phyloP scores from a whole-genome alignment of 75 land plant genomes.

The Isoetes taiwanensis region DNA sequence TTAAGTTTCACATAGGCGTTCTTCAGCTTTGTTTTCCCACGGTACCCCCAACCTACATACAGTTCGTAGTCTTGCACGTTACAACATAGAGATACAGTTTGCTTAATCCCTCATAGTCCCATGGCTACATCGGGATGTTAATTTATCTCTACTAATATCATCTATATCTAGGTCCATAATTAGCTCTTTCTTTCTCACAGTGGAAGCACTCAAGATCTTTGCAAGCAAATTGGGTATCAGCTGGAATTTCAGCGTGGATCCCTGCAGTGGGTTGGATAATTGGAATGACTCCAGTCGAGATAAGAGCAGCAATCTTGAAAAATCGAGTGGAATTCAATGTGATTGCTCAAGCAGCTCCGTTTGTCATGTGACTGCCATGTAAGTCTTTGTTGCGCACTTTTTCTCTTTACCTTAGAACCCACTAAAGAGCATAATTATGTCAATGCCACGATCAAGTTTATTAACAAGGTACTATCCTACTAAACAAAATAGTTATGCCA shows the following conservation, averaged over 20 bases:
- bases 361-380: background rate
- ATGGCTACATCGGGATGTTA: no score
- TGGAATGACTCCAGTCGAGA: background rate
- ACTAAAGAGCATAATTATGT: no score
- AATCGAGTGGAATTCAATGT: background rate
- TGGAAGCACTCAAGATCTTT: background rate
- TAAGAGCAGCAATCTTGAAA: background rate
- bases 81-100: no score
- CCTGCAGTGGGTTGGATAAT: background rate
- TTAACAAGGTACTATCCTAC: no score
- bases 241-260: constrained; percentile 6
- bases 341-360: background rate
- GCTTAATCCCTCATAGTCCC: no score
- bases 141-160: no score
- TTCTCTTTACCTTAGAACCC: background rate
- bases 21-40: no score
- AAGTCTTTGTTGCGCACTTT: background rate
- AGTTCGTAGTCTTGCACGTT: no score
- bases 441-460: no score
- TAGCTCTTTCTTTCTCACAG: background rate
- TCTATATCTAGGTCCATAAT: no score
- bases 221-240: background rate
- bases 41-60: no score
- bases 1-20: background rate
- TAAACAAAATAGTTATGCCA: no score